A percentile compares a stretch with the other conserved stretches of the same genome.
Evolutionary conservation across 805 yeast species (phyloP).

Genomic region (Starmerella potacharoeniae): DNA sequence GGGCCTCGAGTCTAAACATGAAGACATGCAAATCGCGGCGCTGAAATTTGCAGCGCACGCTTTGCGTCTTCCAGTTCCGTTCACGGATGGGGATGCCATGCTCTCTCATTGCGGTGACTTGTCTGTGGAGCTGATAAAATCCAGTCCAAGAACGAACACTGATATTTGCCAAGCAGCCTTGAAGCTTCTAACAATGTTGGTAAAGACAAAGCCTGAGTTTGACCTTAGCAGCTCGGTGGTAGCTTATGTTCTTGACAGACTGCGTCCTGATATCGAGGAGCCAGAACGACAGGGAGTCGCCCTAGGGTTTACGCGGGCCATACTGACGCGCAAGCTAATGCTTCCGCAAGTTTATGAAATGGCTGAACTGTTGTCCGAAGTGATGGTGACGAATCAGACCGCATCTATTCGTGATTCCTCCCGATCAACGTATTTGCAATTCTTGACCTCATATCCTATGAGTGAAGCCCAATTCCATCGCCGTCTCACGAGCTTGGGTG

Average conservation of each 20-base stretch:
- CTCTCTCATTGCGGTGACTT: constrained; percentile 24
- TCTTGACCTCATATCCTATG: constrained; percentile 89
- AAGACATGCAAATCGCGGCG: constrained; percentile 60
- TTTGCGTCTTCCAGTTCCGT: constrained; percentile 49
- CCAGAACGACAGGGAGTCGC: constrained; percentile 84
- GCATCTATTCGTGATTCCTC: constrained; percentile 74
- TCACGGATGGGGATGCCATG: constrained; percentile 32
- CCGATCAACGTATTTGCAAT: constrained; percentile 69
- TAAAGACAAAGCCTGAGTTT: constrained; percentile 58
- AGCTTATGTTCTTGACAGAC: constrained; percentile 56
- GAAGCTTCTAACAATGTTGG: constrained; percentile 45
- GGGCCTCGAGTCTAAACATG: constrained; percentile 55
- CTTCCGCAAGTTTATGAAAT: constrained; percentile 84
- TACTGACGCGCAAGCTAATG: constrained; percentile 61
- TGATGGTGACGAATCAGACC: constrained; percentile 83
- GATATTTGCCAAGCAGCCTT: constrained; percentile 73
- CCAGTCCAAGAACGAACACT: constrained; percentile 63
- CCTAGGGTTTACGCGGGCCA: constrained; percentile 66
- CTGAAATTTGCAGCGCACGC: constrained; percentile 51
- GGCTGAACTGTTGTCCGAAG: constrained; percentile 66
- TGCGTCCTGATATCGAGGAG: constrained; percentile 81
- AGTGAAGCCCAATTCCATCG: constrained; percentile 74
- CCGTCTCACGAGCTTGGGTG: constrained; percentile 68
- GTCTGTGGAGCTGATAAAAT: constrained; percentile 46
- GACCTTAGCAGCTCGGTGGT: constrained; percentile 59